Conservation (phyloP, 306 rosid species). For the Vigna angularis region DNA sequence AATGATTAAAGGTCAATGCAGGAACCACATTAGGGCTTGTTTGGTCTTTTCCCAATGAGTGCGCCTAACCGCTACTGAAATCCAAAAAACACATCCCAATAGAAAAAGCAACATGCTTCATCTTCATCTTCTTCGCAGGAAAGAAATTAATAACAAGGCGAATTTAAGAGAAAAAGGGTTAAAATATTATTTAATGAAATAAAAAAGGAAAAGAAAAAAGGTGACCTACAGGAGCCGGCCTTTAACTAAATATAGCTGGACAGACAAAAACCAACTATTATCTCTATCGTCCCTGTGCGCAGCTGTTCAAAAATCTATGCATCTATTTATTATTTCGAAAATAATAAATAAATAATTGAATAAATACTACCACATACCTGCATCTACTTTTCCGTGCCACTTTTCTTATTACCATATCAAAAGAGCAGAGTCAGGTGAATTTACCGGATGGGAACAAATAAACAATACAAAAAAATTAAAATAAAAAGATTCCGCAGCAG, state of each 20-base stretch:
- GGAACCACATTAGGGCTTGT: constrained; percentile 61
- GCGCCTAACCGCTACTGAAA: constrained; percentile 54
- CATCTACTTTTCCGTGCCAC: constrained; percentile 71
- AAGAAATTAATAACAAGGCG: constrained; percentile 15
- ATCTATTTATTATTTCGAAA: constrained; percentile 30
- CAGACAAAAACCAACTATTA: constrained; percentile 85
- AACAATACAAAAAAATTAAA: constrained; percentile 22
- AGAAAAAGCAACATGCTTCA: constrained; percentile 48
- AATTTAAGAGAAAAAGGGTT: background rate
- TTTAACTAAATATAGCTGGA: constrained; percentile 94
- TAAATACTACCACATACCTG: constrained; percentile 23
- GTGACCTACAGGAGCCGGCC: constrained; percentile 79
- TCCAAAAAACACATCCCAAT: constrained; percentile 58
- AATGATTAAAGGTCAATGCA: constrained; percentile 90
- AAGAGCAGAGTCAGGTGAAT: constrained; percentile 51
- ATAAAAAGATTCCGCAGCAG: constrained; percentile 57
- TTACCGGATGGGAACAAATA: constrained; percentile 14
- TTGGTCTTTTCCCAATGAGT: constrained; percentile 51
- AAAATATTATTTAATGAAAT: background rate
- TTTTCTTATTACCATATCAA: constrained; percentile 44
- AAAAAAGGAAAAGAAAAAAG: constrained; percentile 32
- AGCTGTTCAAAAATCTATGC: constrained; percentile 69
- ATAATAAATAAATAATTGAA: constrained; percentile 22
- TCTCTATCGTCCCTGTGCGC: constrained; percentile 68
- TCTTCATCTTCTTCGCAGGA: constrained; percentile 32